Base-by-base conservation (phyloP, 2,329 filamentous ascomycete species). In the Claviceps cyperi region DNA sequence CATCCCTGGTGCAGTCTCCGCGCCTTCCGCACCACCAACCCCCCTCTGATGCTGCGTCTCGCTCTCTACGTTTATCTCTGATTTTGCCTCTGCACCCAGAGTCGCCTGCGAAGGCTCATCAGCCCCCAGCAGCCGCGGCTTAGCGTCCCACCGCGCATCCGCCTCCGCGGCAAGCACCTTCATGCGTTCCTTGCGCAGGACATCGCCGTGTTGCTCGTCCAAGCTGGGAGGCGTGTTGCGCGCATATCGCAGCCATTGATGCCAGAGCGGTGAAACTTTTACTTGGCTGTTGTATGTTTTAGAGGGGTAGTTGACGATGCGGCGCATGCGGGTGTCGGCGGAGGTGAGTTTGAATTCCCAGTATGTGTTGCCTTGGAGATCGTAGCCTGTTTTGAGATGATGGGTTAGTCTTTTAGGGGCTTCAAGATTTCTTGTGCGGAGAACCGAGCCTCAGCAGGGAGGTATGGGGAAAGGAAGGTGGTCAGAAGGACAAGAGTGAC, bases 201-300 rank as follows among this genome's bases (percentile, higher is more conserved):
- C 60, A 49, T 84, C 80, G 36, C 60, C 62, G 6, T 65, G 59
- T 62, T 83, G 78, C 62, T 84, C 81, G 1, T 65, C 63, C 11
- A 83, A 62, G 2, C 68, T 73, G 1, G 81, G 81, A 2, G 80
- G 68, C 0, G 72, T 61, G 2, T 59, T 53, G 19, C 81, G 75
- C 44, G 74, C 77, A 62, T 83, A 71, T 15, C 81, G 77, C 46
- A 84, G 70, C 81, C 81, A 84, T 59, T 83, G 80, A 64, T 83
- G 80, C 81, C 81, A 84, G 55, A 73, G 70, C 11, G 81, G 80
- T 48, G 74, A 68, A 52, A 83, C 78, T 50, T 65, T 65, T 49
- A 83, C 72, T 36, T 77, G 71, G 57, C 71, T 75, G 58, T 71
- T 69, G 61, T 78, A 76, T 2, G 73, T 72, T 43, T 67, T 67